Percentiles rank a stretch among this genome's conserved stretches.
These are phyloP conservation scores for Nyctanthes arbortristis DNA, from an alignment of 257 asterid species.

Conservation along the genomic window DNA sequence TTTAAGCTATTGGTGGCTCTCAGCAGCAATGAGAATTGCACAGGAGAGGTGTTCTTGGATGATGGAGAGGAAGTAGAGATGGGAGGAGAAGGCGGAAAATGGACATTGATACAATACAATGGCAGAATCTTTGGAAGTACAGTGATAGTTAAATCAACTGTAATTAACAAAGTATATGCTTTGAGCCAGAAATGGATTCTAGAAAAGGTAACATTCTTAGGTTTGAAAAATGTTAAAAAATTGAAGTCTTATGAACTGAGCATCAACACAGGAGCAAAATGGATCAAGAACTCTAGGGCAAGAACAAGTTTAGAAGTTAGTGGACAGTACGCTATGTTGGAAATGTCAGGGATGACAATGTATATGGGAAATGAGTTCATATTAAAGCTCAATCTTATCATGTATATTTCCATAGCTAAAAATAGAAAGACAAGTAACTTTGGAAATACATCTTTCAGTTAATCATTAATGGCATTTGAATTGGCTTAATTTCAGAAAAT, in stretches of 20 bases:
- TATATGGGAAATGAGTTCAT: constrained; percentile 37
- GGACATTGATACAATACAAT: constrained; percentile 36
- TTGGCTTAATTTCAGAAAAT: too few relatives aligned
- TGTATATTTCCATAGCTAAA: neutral
- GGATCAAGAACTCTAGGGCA: constrained; percentile 15
- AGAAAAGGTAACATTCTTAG: constrained; percentile 36
- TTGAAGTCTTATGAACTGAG: constrained; percentile 24
- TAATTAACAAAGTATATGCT: constrained; percentile 35
- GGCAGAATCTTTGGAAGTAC: constrained; percentile 20
- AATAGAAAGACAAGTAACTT: too few relatives aligned
- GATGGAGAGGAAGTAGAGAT: constrained; percentile 46
- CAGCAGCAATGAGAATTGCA: constrained; percentile 33
- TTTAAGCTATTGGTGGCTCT: constrained; percentile 42
- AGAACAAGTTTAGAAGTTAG: constrained; percentile 8
- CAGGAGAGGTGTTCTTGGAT: constrained; percentile 44
- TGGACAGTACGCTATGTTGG: constrained; percentile 22
- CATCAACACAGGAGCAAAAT: constrained; percentile 6
- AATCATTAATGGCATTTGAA: neutral
- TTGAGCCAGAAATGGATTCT: constrained; percentile 31
- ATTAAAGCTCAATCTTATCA: constrained; percentile 23
- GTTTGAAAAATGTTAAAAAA: constrained; percentile 25
- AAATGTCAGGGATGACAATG: constrained; percentile 31
- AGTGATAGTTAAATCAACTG: constrained; percentile 32
- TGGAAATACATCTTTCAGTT: neutral
- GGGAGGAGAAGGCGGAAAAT: constrained; percentile 31